A percentile compares a stretch with the other conserved stretches of the same genome.
Evolutionary conservation across 2,329 filamentous ascomycete genomes (phyloP).

Genomic region (Raffaelea ambrosiae): DNA sequence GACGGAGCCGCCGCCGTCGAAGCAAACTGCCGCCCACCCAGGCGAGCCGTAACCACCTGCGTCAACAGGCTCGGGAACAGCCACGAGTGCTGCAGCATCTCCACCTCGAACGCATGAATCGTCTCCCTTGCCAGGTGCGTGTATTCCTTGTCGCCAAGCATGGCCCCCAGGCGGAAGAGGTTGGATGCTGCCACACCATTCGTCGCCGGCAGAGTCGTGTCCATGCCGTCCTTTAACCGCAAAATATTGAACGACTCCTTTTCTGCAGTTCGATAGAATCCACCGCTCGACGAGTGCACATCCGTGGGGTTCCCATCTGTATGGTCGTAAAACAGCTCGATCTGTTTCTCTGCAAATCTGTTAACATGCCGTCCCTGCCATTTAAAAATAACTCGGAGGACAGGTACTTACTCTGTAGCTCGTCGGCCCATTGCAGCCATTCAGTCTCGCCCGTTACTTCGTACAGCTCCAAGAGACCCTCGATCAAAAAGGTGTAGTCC

Average conservation of each 20-base stretch:
- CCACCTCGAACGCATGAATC: conserved; percentile 78
- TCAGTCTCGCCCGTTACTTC: conserved; percentile 66
- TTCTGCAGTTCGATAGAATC: conserved; percentile 64
- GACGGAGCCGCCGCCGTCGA: conserved; percentile 8
- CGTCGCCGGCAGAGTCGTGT: conserved; percentile 80
- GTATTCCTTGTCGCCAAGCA: conserved; percentile 35
- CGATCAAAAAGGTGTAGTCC: conserved; percentile 85
- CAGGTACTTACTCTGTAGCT: conserved; percentile 61
- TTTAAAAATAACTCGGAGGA: too few relatives aligned
- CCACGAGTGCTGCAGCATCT: conserved; percentile 89
- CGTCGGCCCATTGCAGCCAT: conserved; percentile 73
- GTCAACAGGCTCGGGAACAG: conserved; percentile 76
- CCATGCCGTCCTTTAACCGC: conserved; percentile 90
- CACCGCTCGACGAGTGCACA: conserved; percentile 37
- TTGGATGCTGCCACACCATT: conserved; percentile 85
- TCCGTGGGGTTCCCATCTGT: conserved; percentile 22
- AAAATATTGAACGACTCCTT: conserved; percentile 64
- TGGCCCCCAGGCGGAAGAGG: conserved; percentile 67
- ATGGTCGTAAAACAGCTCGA: conserved; percentile 67
- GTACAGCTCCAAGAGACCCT: conserved; percentile 76
- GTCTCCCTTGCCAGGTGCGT: conserved; percentile 60
- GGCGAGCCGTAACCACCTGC: conserved; percentile 62
- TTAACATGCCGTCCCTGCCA: too few relatives aligned
- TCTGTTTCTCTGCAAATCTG: conserved; percentile 55
- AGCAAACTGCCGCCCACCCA: conserved; percentile 48